Base-by-base conservation (phyloP, 257 asterid genomes). In the Solanum pennellii region DNA sequence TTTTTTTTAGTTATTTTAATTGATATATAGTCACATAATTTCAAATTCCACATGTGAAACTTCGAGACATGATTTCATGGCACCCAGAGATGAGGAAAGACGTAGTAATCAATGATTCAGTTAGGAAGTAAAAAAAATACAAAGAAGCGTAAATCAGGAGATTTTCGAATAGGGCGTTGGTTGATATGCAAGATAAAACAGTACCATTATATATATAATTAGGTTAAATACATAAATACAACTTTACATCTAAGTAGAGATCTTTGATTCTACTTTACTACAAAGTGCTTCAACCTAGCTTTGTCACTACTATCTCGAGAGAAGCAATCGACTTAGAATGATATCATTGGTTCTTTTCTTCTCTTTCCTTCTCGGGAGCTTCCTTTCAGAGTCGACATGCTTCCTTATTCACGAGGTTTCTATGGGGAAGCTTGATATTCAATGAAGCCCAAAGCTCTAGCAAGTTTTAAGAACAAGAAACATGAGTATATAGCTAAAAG, bases 401-500 rank as follows among this genome's bases (percentile, higher is more conserved):
- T 49, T 49, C 59, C 59, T 49, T 49, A 49, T 15, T 49, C 59
- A 49, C 8, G 59, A 49, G 59, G 9, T 52, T 3, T 42, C 14
- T 44, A 33, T 11, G 77, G 41, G 6, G 15, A 66, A 35, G 9
- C 47, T 33, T 27, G 87, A 52, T 82, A 39, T 10, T 65, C 45
- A 20, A 76, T 65, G 9, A 83, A 37, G 49, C 89, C 89, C 39
- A 88, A 66, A 49, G 27, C 87, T 21, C 86, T 56, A 21, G 89
- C 83, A 9, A 88, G 5, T 16, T 86, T 86, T 85, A 80, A 45
- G 9, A 68, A 9, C 25, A 88, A 72, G 72, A 88, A 88, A 23
- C 74, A 87, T 6, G 35, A 91, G 86, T 96, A 96, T 41, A 96
- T 94, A n/a, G 95, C 91, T 87, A 96, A 86, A 12, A 96, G 90